Evolutionary conservation across 345 rosid species (phyloP).

Genomic region (Iberis pinnata): DNA sequence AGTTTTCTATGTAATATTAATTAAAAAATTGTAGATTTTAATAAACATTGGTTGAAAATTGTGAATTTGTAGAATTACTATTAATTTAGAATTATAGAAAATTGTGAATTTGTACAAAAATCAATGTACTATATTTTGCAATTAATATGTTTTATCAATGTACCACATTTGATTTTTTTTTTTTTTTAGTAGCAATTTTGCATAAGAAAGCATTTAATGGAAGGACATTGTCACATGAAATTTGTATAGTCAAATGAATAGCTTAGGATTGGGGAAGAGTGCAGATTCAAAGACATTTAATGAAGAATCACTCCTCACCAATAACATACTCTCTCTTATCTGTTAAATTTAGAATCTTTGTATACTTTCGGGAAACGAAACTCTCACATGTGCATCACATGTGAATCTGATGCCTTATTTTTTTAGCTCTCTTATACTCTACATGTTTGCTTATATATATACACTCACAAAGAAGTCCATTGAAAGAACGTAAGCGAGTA

Average conservation of each 20-base stretch:
- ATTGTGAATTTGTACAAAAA: too few relatives aligned
- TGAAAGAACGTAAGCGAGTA: not conserved
- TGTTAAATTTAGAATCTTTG: slow-evolving; percentile 2
- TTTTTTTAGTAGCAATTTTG: too few relatives aligned
- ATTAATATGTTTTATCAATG: too few relatives aligned
- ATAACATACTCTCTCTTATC: not conserved
- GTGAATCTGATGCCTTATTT: slow-evolving; percentile 1
- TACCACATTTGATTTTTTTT: too few relatives aligned
- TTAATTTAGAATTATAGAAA: too few relatives aligned
- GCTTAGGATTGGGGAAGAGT: slow-evolving; percentile 19
- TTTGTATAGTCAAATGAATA: slow-evolving; percentile 17
- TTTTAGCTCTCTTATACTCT: not conserved
- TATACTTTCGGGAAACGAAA: slow-evolving; percentile 13
- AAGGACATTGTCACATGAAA: too few relatives aligned
- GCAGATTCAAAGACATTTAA: slow-evolving; percentile 13
- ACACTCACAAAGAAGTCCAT: not conserved
- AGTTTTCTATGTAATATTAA: too few relatives aligned
- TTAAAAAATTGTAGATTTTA: too few relatives aligned
- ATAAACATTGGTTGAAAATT: too few relatives aligned
- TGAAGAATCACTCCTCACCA: slow-evolving; percentile 17
- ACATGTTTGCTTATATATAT: slow-evolving; percentile 2
- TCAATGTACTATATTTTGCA: too few relatives aligned
- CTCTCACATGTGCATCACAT: slow-evolving; percentile 19
- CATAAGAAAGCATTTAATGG: too few relatives aligned
- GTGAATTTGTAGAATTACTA: too few relatives aligned